Conservation (phyloP, 495 filamentous ascomycete genomes). For the Aspergillus baeticus region DNA sequence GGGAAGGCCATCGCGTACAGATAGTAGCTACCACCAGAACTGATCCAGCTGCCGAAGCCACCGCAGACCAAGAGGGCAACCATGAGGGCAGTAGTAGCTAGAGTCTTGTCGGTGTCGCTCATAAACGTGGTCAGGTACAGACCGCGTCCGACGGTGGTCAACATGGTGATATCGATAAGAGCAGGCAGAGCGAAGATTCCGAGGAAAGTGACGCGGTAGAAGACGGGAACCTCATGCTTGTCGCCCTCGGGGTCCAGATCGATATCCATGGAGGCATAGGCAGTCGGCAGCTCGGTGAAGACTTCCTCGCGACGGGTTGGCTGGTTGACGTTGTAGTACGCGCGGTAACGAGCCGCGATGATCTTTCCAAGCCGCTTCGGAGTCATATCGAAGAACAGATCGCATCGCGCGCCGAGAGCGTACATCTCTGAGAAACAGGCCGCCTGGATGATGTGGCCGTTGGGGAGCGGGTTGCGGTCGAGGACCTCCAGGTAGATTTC, state of each 20-base stretch:
- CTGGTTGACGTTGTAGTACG: conserved; percentile 15
- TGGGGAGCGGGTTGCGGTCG: conserved; percentile 17
- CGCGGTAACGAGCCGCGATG: conserved; percentile 7
- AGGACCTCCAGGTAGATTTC: conserved; percentile 19
- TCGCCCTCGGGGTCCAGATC: conserved; percentile 16
- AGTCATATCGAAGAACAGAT: conserved; percentile 19
- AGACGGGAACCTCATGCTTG: neutral
- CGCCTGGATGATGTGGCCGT: conserved; percentile 14
- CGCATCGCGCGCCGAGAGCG: conserved; percentile 15
- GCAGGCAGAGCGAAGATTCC: conserved; percentile 18
- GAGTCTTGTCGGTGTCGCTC: conserved; percentile 16
- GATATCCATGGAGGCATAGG: conserved; percentile 19
- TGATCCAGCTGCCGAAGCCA: conserved; percentile 20
- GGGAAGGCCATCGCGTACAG: conserved; percentile 21
- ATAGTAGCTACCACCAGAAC: conserved; percentile 17
- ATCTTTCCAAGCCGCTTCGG: conserved; percentile 17
- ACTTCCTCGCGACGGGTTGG: conserved; percentile 14
- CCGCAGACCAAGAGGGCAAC: conserved; percentile 17
- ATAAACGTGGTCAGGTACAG: conserved; percentile 20
- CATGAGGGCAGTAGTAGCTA: conserved; percentile 19
- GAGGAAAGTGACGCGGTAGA: conserved; percentile 15
- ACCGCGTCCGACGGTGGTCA: conserved; percentile 17
- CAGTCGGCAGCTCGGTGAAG: conserved; percentile 17
- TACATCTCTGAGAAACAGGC: conserved; percentile 18
- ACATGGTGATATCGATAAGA: conserved; percentile 16